Evolutionary conservation across 2,329 filamentous ascomycete species (phyloP).

Genomic region (Didymellaceae sp.): DNA sequence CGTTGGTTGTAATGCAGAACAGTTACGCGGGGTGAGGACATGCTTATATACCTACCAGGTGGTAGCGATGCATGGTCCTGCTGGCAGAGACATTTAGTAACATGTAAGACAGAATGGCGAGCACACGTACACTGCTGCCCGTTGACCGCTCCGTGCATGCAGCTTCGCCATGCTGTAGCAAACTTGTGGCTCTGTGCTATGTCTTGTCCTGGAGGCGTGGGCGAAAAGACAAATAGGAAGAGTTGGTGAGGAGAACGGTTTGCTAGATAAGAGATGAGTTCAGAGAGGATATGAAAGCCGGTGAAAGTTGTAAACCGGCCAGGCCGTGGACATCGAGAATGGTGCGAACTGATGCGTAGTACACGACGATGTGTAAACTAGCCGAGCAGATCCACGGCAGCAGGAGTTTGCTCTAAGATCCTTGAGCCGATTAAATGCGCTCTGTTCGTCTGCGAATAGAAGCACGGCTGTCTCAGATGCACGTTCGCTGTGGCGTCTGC

Average conservation of each 20-base stretch:
- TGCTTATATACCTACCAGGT: neutral
- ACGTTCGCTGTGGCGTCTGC: neutral
- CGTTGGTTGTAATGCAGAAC: neutral
- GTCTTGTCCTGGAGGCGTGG: neutral
- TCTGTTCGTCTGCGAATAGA: neutral
- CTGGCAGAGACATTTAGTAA: neutral
- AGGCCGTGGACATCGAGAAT: too few species aligned
- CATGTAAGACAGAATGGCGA: neutral
- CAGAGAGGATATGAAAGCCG: too few species aligned
- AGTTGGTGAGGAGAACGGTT: neutral
- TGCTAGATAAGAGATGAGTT: too few species aligned
- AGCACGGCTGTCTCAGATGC: neutral
- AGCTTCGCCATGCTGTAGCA: slow-evolving; percentile 1
- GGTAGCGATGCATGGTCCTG: neutral
- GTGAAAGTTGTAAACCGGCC: too few species aligned
- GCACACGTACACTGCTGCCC: neutral
- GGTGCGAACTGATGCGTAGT: too few species aligned
- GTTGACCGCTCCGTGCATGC: neutral
- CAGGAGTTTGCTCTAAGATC: neutral
- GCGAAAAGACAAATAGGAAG: neutral
- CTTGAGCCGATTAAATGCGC: neutral
- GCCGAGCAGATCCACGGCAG: neutral
- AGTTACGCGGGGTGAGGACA: neutral
- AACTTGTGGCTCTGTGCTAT: slow-evolving; percentile 1
- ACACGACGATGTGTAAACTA: too few species aligned